These are phyloP conservation scores for Xylariomycetidae sp. DNA, from an alignment of 2,329 filamentous ascomycete species.

Conservation along the genomic window DNA sequence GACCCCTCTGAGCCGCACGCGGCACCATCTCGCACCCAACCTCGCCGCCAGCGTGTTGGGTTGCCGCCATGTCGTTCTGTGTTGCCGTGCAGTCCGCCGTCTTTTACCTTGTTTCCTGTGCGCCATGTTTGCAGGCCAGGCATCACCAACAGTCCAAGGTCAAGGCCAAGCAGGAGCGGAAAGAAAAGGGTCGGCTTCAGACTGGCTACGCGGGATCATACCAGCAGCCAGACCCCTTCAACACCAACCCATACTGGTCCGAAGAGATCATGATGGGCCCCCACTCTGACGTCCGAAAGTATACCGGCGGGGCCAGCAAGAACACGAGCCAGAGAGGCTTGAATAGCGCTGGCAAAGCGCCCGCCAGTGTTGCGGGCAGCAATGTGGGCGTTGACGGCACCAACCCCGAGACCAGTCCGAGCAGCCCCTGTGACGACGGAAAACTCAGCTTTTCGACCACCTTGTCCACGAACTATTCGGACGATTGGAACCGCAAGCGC, in stretches of 20 bases:
- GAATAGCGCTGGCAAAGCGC: slow-evolving; percentile 36
- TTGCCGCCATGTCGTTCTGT: slow-evolving; percentile 41
- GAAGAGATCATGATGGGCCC: slow-evolving; percentile 84
- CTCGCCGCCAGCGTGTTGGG: no score
- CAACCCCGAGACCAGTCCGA: slow-evolving; percentile 35
- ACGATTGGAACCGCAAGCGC: slow-evolving; percentile 69
- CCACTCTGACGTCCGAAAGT: slow-evolving; percentile 48
- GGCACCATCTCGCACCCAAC: no score
- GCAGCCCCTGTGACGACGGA: slow-evolving; percentile 41
- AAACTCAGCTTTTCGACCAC: slow-evolving; percentile 30
- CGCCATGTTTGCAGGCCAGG: slow-evolving; percentile 67
- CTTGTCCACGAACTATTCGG: slow-evolving; percentile 32
- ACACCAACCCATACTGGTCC: slow-evolving; percentile 82
- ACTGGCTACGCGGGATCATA: slow-evolving; percentile 68
- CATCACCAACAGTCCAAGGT: slow-evolving; percentile 65
- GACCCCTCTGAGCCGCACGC: no score
- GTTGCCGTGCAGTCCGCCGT: slow-evolving; percentile 67
- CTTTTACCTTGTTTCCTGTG: slow-evolving; percentile 73
- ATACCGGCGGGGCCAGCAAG: slow-evolving; percentile 42
- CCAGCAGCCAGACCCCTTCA: slow-evolving; percentile 73
- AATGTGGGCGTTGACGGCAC: slow-evolving; percentile 30
- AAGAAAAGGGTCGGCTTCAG: slow-evolving; percentile 58
- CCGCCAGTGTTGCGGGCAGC: slow-evolving; percentile 17
- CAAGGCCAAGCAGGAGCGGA: slow-evolving; percentile 61
- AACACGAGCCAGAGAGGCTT: slow-evolving; percentile 55